A percentile compares a stretch with the other conserved stretches of the same genome.
Evolutionary conservation across 495 filamentous ascomycete species (phyloP).

Genomic region (Terfezia claveryi): DNA sequence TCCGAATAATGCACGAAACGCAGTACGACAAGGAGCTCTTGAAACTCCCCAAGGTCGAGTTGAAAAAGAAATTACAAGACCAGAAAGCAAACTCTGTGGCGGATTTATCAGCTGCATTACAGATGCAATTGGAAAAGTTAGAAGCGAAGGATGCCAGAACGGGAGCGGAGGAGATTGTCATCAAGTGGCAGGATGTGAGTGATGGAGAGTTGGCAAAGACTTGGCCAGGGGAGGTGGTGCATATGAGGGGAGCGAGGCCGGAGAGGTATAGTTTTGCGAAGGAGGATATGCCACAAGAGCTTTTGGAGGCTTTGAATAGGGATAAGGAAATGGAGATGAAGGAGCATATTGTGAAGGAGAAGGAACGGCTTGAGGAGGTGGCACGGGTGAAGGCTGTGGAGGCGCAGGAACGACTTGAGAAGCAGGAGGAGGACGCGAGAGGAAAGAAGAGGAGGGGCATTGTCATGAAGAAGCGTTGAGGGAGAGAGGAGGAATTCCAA

Average conservation of each 20-base stretch:
- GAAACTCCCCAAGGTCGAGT: conserved; percentile 28
- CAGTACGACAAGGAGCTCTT: conserved; percentile 32
- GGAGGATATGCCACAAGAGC: not conserved
- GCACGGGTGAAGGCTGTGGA: not conserved
- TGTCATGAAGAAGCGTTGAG: not conserved
- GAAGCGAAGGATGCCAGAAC: conserved; percentile 10
- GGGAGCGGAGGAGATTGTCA: conserved; percentile 23
- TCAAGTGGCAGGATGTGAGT: conserved; percentile 48
- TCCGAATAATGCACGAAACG: conserved; percentile 45
- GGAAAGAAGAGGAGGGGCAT: not conserved
- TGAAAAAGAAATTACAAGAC: conserved; percentile 49
- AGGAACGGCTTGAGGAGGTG: not conserved
- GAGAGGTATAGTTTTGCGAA: conserved; percentile 12
- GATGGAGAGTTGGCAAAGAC: conserved; percentile 41
- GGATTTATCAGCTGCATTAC: conserved; percentile 61
- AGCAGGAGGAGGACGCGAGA: not conserved
- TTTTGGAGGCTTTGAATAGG: not conserved
- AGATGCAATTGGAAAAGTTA: conserved; percentile 23
- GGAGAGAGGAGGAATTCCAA: not conserved
- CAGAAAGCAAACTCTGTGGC: conserved; percentile 76
- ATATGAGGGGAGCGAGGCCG: conserved; percentile 21
- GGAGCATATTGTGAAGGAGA: not conserved
- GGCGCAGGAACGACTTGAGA: not conserved
- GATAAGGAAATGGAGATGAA: not conserved
- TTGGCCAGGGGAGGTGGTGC: conserved; percentile 50